Conservation (phyloP, 2,329 filamentous ascomycete genomes). For the Pestalotiopsis fici region DNA sequence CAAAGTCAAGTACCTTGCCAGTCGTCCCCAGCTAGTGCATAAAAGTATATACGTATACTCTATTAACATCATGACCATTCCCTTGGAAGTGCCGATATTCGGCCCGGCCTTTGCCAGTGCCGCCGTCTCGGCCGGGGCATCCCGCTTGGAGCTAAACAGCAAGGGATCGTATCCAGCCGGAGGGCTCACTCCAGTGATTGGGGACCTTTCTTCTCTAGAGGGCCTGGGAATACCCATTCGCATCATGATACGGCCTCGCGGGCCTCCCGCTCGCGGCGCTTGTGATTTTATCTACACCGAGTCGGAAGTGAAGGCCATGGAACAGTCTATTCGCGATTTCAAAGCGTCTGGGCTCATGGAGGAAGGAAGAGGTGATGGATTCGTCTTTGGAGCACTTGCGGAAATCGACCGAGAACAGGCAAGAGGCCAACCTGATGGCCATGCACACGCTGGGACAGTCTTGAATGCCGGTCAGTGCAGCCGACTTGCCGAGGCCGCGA, state of each 20-base stretch:
- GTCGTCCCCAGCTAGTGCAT: not conserved
- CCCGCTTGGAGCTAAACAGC: conserved; percentile 56
- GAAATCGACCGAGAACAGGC: not conserved
- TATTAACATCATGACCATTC: conserved; percentile 17
- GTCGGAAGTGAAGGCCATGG: conserved; percentile 46
- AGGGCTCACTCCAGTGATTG: conserved; percentile 50
- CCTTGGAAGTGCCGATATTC: conserved; percentile 58
- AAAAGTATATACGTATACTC: no score
- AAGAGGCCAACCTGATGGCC: not conserved
- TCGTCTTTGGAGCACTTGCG: conserved; percentile 54
- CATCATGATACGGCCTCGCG: conserved; percentile 57
- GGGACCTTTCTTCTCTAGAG: conserved; percentile 33
- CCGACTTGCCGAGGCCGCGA: conserved; percentile 41
- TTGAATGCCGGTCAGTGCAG: conserved; percentile 43
- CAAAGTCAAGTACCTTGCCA: not conserved
- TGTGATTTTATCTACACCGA: conserved; percentile 49
- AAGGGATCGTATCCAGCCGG: conserved; percentile 49
- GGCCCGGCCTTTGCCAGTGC: conserved; percentile 38
- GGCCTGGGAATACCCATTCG: conserved; percentile 43
- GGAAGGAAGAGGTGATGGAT: conserved; percentile 48
- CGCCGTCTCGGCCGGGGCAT: conserved; percentile 44
- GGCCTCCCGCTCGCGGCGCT: conserved; percentile 22
- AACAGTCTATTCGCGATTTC: conserved; percentile 36
- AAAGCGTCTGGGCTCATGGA: conserved; percentile 37
- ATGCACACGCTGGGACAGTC: conserved; percentile 11